A percentile compares a stretch with the other conserved stretches of the same genome.
These are phyloP conservation scores for Tricholoma hemisulphureum DNA, from an alignment of 768 basidiomycete genomes.

Conservation along the genomic window DNA sequence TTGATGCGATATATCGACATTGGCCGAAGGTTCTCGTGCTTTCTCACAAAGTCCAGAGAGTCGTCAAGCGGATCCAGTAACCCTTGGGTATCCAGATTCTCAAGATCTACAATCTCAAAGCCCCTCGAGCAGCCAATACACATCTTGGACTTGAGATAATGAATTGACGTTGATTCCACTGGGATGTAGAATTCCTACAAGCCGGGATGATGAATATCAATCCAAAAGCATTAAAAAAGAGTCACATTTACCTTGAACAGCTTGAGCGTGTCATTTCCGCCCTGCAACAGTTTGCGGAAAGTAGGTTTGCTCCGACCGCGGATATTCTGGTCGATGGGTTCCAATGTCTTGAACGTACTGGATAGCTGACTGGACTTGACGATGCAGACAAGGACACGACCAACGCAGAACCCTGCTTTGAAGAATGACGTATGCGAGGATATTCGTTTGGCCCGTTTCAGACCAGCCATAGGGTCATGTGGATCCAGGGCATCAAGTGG, in stretches of 20 bases:
- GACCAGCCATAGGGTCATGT: slow-evolving; percentile 83
- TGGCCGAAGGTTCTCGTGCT: slow-evolving; percentile 82
- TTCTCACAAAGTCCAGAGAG: slow-evolving; percentile 90
- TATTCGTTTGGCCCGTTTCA: slow-evolving; percentile 93
- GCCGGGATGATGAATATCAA: no score
- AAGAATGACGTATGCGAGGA: slow-evolving; percentile 97
- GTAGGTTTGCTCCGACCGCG: slow-evolving; percentile 82
- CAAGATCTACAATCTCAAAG: slow-evolving; percentile 97
- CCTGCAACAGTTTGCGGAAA: slow-evolving; percentile 93
- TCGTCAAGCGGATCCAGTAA: slow-evolving; percentile 90
- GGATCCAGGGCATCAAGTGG: slow-evolving; percentile 90
- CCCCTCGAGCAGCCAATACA: slow-evolving; percentile 97
- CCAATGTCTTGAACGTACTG: slow-evolving; percentile 95
- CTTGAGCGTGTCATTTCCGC: slow-evolving; percentile 90
- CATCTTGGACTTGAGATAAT: slow-evolving; percentile 95
- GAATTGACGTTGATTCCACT: slow-evolving; percentile 93
- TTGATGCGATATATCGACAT: slow-evolving; percentile 97
- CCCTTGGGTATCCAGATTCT: slow-evolving; percentile 95
- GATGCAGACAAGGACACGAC: slow-evolving; percentile 89
- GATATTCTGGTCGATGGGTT: slow-evolving; percentile 88
- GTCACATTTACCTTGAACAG: slow-evolving; percentile 72
- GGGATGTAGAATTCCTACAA: slow-evolving; percentile 96
- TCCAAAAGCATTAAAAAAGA: not conserved
- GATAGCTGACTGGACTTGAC: slow-evolving; percentile 95
- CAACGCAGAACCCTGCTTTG: slow-evolving; percentile 92